Evolutionary conservation across 108 stramenopile species (phyloP).

Genomic region (Pseudonitzschia multistriata): DNA sequence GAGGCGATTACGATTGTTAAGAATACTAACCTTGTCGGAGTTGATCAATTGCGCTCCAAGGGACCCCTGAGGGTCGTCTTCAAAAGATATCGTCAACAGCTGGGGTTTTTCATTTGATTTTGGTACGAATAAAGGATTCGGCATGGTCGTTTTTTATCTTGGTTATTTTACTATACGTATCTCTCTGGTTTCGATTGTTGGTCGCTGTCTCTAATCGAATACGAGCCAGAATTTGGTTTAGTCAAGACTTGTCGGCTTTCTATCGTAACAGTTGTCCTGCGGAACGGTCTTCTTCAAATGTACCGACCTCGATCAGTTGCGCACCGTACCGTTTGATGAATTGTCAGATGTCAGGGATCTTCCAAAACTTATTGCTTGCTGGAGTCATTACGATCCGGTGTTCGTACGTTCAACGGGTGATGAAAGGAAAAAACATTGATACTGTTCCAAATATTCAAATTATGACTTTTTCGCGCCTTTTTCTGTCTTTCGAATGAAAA

Average conservation of each 20-base stretch:
- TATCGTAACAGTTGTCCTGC: not conserved
- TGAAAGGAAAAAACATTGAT: no score
- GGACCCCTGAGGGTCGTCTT: constrained; percentile 58
- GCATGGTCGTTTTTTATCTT: constrained; percentile 2
- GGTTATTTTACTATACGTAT: not conserved
- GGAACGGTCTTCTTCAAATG: not conserved
- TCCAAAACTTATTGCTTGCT: not conserved
- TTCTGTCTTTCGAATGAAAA: not conserved
- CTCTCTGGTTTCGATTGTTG: not conserved
- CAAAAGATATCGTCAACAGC: constrained; percentile 64
- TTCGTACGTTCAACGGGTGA: not conserved
- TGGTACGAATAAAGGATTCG: constrained; percentile 52
- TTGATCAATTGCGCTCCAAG: constrained; percentile 68
- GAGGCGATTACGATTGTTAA: no score
- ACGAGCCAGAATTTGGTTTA: no score
- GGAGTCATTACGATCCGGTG: not conserved
- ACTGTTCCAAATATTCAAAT: not conserved
- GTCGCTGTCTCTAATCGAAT: no score
- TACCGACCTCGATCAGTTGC: no score
- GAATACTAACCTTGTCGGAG: constrained; percentile 55
- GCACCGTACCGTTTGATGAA: no score
- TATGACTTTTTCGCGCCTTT: not conserved
- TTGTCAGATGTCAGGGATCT: not conserved
- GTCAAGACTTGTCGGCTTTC: not conserved
- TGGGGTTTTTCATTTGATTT: constrained; percentile 58